Evolutionary conservation across 495 filamentous ascomycete species (phyloP).

Genomic region (Xylaria longipes): DNA sequence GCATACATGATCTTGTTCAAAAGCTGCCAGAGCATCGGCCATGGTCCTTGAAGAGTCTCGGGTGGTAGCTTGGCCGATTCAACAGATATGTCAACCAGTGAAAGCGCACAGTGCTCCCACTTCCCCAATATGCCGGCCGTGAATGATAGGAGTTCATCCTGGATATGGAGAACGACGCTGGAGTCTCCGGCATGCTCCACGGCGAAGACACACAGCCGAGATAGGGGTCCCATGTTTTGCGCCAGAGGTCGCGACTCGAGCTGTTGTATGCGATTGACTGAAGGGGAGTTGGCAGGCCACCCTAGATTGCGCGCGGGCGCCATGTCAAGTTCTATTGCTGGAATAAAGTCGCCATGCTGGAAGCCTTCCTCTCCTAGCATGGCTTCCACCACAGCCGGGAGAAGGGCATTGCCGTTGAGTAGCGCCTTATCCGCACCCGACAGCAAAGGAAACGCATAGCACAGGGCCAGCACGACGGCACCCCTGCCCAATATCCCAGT

Average conservation of each 20-base stretch:
- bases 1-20: slow-evolving; percentile 82
- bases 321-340: slow-evolving; percentile 77
- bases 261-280: slow-evolving; percentile 61
- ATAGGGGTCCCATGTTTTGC: slow-evolving; percentile 77
- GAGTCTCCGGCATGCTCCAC: slow-evolving; percentile 70
- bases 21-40: slow-evolving; percentile 80
- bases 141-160: slow-evolving; percentile 78
- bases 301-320: slow-evolving; percentile 69
- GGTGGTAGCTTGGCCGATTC: slow-evolving; percentile 71
- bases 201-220: slow-evolving; percentile 75
- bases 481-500: slow-evolving; percentile 62
- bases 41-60: slow-evolving; percentile 71
- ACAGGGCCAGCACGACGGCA: slow-evolving; percentile 74
- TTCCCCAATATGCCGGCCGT: slow-evolving; percentile 72
- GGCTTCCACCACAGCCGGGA: slow-evolving; percentile 72
- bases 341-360: slow-evolving; percentile 81
- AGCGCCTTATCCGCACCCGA: slow-evolving; percentile 59
- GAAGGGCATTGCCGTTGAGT: slow-evolving; percentile 76
- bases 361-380: slow-evolving; percentile 76
- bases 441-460: slow-evolving; percentile 79
- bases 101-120: slow-evolving; percentile 86
- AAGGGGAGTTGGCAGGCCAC: slow-evolving; percentile 70
- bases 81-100: slow-evolving; percentile 79
- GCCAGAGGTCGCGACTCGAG: slow-evolving; percentile 74
- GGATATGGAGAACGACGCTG: slow-evolving; percentile 64